Base-by-base conservation (phyloP, 75 land plant genomes). In the Pinus taeda region DNA sequence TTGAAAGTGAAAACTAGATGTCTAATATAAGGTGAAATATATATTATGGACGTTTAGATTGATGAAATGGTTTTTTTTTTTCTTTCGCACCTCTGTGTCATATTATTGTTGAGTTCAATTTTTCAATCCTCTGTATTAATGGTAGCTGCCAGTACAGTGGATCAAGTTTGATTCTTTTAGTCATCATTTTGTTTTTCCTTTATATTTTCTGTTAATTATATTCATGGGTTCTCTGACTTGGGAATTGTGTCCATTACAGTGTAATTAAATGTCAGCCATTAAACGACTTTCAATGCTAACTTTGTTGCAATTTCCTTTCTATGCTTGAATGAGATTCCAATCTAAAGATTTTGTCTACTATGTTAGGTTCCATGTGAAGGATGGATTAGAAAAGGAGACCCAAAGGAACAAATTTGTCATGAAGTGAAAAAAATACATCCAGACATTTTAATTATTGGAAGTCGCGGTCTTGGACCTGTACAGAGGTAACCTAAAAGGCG, bases 301-400 rank as follows among this genome's bases (percentile, higher is more conserved):
- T 62, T 13, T 62, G 55, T 49, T 49, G 55, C 55, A 49, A 49
- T 49, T 65, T 33, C 4, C 8, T 36, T 65, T 65, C 20, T 65
- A 65, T 33, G 18, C 36, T 15, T 20, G 36, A 3, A 7, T 24
- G 69, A 17, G 11, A 15, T 20, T 30, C 20, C 69, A 65, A 65
- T 33, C 69, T 65, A 7, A 65, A 65, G 20, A 17, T 15, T 24
- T 65, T 36, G 11, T 36, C 42, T 11, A 73, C 29, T 42, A 67
- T 77, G 60, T n/a, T 64, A 85, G 87, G 73, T 85, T 57, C 78
- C 77, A 7, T 85, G 86, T 73, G 72, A 84, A 76, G 87, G 75
- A 33, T 83, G 86, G 87, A 26, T 85, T 26, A 79, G 72, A 69
- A 75, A 71, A 73, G 87, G 87, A 75, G 86, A 85, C 76, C 78